Conservation (phyloP, 2,329 filamentous ascomycete genomes). For the Sordariomycetes sp. region DNA sequence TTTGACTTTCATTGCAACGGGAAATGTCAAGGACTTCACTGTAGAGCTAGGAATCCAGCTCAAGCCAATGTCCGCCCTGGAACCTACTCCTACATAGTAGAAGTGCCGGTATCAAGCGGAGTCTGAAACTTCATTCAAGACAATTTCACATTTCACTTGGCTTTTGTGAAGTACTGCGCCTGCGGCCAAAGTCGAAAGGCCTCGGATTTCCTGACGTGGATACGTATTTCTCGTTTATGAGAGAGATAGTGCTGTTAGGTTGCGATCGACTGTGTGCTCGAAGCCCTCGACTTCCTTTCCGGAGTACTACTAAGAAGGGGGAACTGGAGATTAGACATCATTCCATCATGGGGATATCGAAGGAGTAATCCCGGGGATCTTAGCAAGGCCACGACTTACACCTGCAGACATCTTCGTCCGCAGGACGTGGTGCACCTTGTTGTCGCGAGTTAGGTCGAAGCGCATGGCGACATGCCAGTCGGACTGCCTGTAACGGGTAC, state of each 20-base stretch:
- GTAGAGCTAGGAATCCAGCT: too few relatives aligned
- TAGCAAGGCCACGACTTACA: slow-evolving; percentile 15
- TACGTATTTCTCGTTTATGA: slow-evolving; percentile 29
- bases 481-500: slow-evolving; percentile 23
- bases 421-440: slow-evolving; percentile 27
- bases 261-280: slow-evolving; percentile 35
- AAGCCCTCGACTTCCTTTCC: slow-evolving; percentile 40
- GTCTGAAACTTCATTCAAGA: too few relatives aligned
- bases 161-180: slow-evolving; percentile 40
- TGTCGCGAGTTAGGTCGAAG: slow-evolving; percentile 40
- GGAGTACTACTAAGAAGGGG: slow-evolving; percentile 22
- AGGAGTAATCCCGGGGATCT: background rate
- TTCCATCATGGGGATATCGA: too few relatives aligned
- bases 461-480: slow-evolving; percentile 36
- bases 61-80: too few relatives aligned
- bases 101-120: too few relatives aligned
- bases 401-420: slow-evolving; percentile 39
- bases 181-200: slow-evolving; percentile 32
- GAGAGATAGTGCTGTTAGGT: slow-evolving; percentile 28
- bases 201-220: slow-evolving; percentile 10
- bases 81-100: too few relatives aligned
- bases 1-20: too few relatives aligned
- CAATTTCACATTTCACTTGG: too few relatives aligned
- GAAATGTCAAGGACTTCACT: too few relatives aligned
- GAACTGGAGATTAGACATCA: background rate